A percentile compares a stretch with the other conserved stretches of the same genome.
Conservation (phyloP, 371 early-diverging fungal species). For the Rhizopus stolonifer region DNA sequence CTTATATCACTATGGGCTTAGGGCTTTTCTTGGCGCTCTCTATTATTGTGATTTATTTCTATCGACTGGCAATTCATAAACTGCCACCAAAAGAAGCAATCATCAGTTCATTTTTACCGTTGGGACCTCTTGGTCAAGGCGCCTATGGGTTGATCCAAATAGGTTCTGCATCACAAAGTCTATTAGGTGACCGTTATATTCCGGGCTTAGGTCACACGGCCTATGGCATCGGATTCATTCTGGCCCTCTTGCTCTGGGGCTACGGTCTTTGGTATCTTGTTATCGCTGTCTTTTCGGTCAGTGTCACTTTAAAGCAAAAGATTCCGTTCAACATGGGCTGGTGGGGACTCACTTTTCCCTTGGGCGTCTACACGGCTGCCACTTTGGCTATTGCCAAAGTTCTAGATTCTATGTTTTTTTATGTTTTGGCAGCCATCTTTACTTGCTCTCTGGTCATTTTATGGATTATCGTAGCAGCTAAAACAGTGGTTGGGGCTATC, state of each 20-base stretch:
- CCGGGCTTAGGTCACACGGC: constrained; percentile 6
- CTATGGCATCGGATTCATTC: constrained; percentile 26
- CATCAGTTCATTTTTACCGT: constrained; percentile 43
- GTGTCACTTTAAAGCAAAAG: constrained; percentile 18
- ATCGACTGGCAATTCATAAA: constrained; percentile 36
- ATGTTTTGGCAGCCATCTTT: constrained; percentile 17
- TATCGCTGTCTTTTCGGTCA: constrained; percentile 34
- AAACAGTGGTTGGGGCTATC: constrained; percentile 11
- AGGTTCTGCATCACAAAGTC: constrained; percentile 29
- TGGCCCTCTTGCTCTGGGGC: constrained; percentile 48
- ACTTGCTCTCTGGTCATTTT: constrained; percentile 17
- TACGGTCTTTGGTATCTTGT: constrained; percentile 47
- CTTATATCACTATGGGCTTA: constrained; percentile 49
- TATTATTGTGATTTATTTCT: constrained; percentile 45
- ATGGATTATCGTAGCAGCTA: constrained; percentile 13
- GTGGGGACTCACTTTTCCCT: constrained; percentile 57
- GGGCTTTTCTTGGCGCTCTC: constrained; percentile 41
- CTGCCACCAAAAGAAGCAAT: constrained; percentile 53
- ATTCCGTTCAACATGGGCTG: constrained; percentile 55
- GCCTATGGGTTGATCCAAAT: constrained; percentile 47
- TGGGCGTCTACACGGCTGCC: constrained; percentile 38
- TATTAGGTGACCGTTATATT: constrained; percentile 27
- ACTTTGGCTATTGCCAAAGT: constrained; percentile 16
- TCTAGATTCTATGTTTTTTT: constrained; percentile 16
- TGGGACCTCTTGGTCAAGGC: constrained; percentile 44